phyloP scores from a whole-genome alignment of 306 rosid genomes.

The Inga leiocalycina region DNA sequence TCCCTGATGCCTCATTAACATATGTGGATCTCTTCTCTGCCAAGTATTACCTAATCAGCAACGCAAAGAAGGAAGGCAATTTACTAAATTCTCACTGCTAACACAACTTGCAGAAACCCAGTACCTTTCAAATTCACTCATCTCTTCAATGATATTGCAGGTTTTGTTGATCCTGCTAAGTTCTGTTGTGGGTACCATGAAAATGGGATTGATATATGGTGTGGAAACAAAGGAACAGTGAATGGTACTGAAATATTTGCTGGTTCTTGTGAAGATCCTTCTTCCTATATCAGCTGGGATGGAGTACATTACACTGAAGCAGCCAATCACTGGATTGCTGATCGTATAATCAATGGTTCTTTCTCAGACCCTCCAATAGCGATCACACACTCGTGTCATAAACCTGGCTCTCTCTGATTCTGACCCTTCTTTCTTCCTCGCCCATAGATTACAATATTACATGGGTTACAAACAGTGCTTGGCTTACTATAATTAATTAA shows the following conservation, averaged over 20 bases:
- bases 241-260: conserved; percentile 58
- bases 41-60: conserved; percentile 56
- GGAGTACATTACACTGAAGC: conserved; percentile 86
- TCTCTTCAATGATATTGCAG: conserved; percentile 38
- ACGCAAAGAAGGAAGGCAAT: conserved; percentile 58
- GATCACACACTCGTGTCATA: conserved; percentile 57
- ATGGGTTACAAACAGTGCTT: background rate
- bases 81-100: background rate
- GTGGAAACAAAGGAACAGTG: conserved; percentile 54
- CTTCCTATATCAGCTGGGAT: conserved; percentile 81
- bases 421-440: background rate
- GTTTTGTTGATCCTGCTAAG: conserved; percentile 51
- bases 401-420: background rate
- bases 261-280: conserved; percentile 75
- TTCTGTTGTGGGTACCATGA: conserved; percentile 85
- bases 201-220: conserved; percentile 48
- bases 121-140: background rate
- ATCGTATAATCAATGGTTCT: conserved; percentile 55
- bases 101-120: background rate
- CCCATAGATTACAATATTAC: background rate
- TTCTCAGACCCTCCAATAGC: conserved; percentile 64
- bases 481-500: background rate
- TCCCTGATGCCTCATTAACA: conserved; percentile 57
- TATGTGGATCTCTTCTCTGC: conserved; percentile 78
- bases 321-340: conserved; percentile 75